Evolutionary conservation across 1,284 basidiomycete species (phyloP), one percentile per base, ranked within the genome.

Genomic region (Ganoderma lingzhi): DNA sequence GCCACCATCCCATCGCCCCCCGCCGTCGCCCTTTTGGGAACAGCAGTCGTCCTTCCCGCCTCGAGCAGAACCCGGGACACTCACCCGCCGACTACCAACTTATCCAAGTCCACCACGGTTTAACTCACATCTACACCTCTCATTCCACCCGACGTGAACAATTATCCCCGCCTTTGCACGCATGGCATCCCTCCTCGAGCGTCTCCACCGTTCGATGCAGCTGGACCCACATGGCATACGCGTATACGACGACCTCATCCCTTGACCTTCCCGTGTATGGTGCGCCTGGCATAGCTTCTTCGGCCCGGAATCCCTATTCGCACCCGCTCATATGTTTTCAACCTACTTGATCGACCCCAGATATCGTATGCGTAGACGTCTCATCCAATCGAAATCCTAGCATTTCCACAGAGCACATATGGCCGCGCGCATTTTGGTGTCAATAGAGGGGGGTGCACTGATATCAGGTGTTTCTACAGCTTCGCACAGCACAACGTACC

Each of bases 1-100:
- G 56, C 56, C 56, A 59, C 56, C 32, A 39, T 59, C 35, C 56
- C 56, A 19, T 35, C 48, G 48, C 10, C 48, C 37, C 48, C 35
- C 35, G 56, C 35, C 56, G 9, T 59, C 32, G 35, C 12, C 56
- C 56, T 9, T 3, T 39, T 55, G 17, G 1, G 53, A 12, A 14
- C 14, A 55, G 14, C 14, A 3, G 1, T 51, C 53, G 28, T 32
- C 53, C 3, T 15, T 32, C 23, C 23, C 23, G 23, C 23, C 23
- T 23, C 23, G 1, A 9, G 2, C 14, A 17, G 8, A 56, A 53
- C 23, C 48, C 35, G 30, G 17, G 6, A 35, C 30, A 28, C 32
- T 56, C 17, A 8, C 17, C 14, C 53, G 2, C 17, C 15, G 39
- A 41, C 39, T 41, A 8, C 2, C 39, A 41, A 41, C 8, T 10